Percentiles rank a stretch among this genome's conserved stretches.
These are phyloP conservation scores for Metarhizium robertsii DNA, from an alignment of 2,329 filamentous ascomycete genomes.

Conservation along the genomic window DNA sequence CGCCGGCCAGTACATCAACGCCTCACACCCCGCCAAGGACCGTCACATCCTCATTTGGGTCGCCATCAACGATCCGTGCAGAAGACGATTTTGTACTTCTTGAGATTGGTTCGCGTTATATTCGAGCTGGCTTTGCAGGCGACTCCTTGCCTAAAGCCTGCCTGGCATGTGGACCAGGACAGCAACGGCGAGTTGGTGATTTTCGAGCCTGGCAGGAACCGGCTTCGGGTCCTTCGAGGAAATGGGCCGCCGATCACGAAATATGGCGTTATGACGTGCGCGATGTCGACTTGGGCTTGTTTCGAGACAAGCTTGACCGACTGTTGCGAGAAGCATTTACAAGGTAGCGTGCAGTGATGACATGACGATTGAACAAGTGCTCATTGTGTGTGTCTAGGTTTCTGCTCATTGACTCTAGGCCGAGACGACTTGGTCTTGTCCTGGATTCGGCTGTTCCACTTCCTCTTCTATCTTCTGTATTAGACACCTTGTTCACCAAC, in stretches of 20 bases:
- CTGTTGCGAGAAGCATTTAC: constrained; percentile 73
- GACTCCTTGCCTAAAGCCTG: constrained; percentile 66
- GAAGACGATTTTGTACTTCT: constrained; percentile 82
- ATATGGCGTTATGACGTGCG: constrained; percentile 72
- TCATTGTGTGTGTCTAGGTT: constrained; percentile 33
- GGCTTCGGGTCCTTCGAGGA: constrained; percentile 33
- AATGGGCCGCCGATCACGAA: constrained; percentile 59
- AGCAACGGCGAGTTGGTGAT: constrained; percentile 70
- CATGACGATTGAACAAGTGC: neutral
- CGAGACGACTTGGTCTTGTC: constrained; percentile 64
- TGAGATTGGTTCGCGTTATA: constrained; percentile 69
- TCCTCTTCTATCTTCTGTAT: constrained; percentile 62
- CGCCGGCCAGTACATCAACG: constrained; percentile 27
- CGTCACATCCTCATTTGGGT: constrained; percentile 46
- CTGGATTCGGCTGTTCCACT: constrained; percentile 71
- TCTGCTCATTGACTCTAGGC: constrained; percentile 64
- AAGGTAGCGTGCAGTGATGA: constrained; percentile 40
- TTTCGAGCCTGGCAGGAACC: constrained; percentile 60
- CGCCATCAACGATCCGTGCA: constrained; percentile 51
- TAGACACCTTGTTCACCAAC: constrained; percentile 71
- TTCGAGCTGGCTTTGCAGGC: constrained; percentile 80
- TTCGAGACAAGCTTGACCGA: constrained; percentile 81
- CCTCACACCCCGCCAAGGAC: constrained; percentile 54
- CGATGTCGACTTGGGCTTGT: constrained; percentile 63
- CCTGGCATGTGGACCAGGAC: constrained; percentile 64